Evolutionary conservation across 2,329 filamentous ascomycete species (phyloP).

Genomic region (Thelonectria blattea): DNA sequence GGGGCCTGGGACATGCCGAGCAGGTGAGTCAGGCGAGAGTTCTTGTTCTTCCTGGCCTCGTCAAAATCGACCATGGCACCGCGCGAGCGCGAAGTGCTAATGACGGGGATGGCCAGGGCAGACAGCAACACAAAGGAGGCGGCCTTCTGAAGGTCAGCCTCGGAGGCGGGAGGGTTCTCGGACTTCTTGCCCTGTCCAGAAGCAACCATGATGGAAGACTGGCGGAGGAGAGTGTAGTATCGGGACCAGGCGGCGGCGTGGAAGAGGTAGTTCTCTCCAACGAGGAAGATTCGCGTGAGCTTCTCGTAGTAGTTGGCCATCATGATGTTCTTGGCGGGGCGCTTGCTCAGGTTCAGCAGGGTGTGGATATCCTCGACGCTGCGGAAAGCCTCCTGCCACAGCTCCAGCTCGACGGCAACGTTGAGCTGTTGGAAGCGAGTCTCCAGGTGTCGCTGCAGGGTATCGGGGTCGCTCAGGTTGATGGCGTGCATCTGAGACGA

Average conservation of each 20-base stretch:
- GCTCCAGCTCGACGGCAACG: constrained; percentile 94
- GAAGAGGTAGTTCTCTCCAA: constrained; percentile 99
- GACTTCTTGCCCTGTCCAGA: constrained; percentile 89
- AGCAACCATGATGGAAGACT: constrained; percentile 83
- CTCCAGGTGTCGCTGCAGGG: constrained; percentile 94
- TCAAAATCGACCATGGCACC: constrained; percentile 97
- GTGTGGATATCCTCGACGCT: constrained; percentile 99
- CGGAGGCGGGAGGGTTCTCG: constrained; percentile 88
- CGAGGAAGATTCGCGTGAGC: constrained; percentile 96
- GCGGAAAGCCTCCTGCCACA: constrained; percentile 99
- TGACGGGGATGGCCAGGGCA: constrained; percentile 96
- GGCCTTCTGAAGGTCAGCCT: constrained; percentile 90
- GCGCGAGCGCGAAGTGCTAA: constrained; percentile 95
- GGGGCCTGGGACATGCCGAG: constrained; percentile 91
- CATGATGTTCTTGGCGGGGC: constrained; percentile 98
- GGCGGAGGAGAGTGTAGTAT: constrained; percentile 95
- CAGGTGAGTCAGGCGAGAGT: constrained; percentile 93
- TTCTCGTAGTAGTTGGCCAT: constrained; percentile 99
- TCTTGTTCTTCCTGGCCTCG: constrained; percentile 98
- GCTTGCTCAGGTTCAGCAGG: constrained; percentile 95
- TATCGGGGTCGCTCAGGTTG: constrained; percentile 97
- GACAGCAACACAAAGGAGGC: constrained; percentile 96
- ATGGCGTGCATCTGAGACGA: constrained; percentile 99
- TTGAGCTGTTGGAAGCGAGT: constrained; percentile 99
- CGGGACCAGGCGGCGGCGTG: constrained; percentile 97